Percentiles rank a stretch among this genome's conserved stretches.
Evolutionary conservation across 305 asterid genomes (phyloP).

Genomic region (Solanum hybrid): DNA sequence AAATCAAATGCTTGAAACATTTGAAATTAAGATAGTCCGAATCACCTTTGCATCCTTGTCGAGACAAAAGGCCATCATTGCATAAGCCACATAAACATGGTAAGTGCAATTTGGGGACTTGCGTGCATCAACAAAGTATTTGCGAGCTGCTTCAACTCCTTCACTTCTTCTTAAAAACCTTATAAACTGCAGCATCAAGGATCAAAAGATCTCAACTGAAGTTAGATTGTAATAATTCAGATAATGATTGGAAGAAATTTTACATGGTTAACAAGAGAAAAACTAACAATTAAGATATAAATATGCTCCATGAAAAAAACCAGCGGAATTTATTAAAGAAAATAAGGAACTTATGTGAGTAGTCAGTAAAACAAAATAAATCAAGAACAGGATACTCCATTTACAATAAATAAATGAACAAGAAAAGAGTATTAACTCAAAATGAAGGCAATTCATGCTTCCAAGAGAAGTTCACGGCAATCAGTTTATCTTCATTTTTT

Average conservation of each 20-base stretch:
- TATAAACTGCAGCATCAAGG: constrained; percentile 43
- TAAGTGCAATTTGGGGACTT: constrained; percentile 89
- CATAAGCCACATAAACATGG: constrained; percentile 95
- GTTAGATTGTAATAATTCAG: not conserved
- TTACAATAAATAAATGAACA: not conserved
- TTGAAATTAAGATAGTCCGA: not conserved
- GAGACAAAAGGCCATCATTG: constrained; percentile 92
- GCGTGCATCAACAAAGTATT: constrained; percentile 79
- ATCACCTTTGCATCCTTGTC: constrained; percentile 94
- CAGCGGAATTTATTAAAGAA: not conserved
- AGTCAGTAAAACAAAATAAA: not conserved
- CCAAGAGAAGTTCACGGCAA: not conserved
- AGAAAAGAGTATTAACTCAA: not conserved
- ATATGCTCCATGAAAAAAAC: not conserved
- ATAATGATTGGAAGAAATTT: not conserved
- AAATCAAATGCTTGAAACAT: not conserved
- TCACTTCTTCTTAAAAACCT: constrained; percentile 90
- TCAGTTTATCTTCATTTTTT: not conserved
- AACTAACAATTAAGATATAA: not conserved
- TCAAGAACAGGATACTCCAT: not conserved
- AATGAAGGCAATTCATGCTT: not conserved
- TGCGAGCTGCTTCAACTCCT: constrained; percentile 95
- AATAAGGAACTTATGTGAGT: not conserved
- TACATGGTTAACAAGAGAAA: not conserved
- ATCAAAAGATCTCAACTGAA: not conserved